Evolutionary conservation across 176 grass and related monocot genomes (phyloP).

Genomic region (Aegilops sharonensis): DNA sequence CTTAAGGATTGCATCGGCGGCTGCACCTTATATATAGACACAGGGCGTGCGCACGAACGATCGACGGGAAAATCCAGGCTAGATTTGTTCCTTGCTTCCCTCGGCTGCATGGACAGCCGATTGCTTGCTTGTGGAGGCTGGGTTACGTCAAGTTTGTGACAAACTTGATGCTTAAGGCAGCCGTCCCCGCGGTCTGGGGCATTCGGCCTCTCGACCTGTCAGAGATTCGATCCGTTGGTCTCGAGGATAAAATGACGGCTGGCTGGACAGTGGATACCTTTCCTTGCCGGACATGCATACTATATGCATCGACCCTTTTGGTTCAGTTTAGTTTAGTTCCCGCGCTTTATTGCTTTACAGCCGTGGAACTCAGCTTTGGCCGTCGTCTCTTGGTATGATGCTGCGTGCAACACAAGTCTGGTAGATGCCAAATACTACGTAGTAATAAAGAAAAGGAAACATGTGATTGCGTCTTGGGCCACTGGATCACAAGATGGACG

Average conservation of each 20-base stretch:
- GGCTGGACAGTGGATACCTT: slow-evolving; percentile 32
- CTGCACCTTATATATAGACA: slow-evolving; percentile 47
- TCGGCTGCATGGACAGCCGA: slow-evolving; percentile 12
- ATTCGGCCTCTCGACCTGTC: not conserved
- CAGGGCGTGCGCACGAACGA: not conserved
- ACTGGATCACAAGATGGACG: too few species aligned
- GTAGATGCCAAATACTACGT: not conserved
- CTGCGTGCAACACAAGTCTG: slow-evolving; percentile 18
- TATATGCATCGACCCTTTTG: slow-evolving; percentile 15
- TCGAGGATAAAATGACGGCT: slow-evolving; percentile 16
- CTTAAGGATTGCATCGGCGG: not conserved
- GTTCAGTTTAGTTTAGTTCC: not conserved
- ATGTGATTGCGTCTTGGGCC: too few species aligned
- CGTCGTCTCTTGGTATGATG: not conserved
- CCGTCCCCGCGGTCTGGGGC: not conserved
- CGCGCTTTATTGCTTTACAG: slow-evolving; percentile 28
- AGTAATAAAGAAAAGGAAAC: too few species aligned
- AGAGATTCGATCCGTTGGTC: slow-evolving; percentile 31
- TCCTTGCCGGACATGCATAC: slow-evolving; percentile 1
- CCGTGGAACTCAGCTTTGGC: slow-evolving; percentile 15
- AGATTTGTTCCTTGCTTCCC: slow-evolving; percentile 78
- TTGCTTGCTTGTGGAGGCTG: slow-evolving; percentile 18
- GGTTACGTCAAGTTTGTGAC: slow-evolving; percentile 32
- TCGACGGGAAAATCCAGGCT: not conserved
- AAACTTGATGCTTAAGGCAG: slow-evolving; percentile 69